These are phyloP conservation scores for Cicer arietinum DNA, from an alignment of 306 rosid genomes.

Conservation along the genomic window DNA sequence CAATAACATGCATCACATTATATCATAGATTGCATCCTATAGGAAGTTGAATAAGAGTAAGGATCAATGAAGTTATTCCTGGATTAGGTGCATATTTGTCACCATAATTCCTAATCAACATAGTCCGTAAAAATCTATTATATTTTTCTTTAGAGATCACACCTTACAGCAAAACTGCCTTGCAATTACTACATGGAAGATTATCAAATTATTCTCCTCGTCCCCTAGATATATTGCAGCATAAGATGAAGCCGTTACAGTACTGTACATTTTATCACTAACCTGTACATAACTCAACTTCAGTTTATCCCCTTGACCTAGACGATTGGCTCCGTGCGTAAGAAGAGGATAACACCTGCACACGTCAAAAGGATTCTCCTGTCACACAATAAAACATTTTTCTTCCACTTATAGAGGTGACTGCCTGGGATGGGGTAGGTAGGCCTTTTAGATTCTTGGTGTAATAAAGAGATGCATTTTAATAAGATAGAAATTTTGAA, in stretches of 20 bases:
- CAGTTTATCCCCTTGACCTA: slow-evolving; percentile 57
- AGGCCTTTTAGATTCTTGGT: slow-evolving; percentile 25
- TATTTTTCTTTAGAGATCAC: slow-evolving; percentile 24
- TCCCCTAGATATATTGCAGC: not conserved
- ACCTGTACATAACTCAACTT: slow-evolving; percentile 10
- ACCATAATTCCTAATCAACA: not conserved
- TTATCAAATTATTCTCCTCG: not conserved
- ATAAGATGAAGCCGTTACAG: slow-evolving; percentile 23
- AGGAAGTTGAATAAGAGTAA: no score
- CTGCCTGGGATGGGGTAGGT: slow-evolving; percentile 6
- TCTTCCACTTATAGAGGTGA: not conserved
- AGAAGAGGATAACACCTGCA: slow-evolving; percentile 86
- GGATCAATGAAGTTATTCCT: not conserved
- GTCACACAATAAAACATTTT: slow-evolving; percentile 16
- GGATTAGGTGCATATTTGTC: slow-evolving; percentile 2
- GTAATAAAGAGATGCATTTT: slow-evolving; percentile 8
- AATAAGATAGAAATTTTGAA: not conserved
- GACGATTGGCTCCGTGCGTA: slow-evolving; percentile 49
- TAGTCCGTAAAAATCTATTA: not conserved
- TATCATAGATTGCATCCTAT: no score
- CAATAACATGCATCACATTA: no score
- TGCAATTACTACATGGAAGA: not conserved
- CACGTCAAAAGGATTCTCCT: slow-evolving; percentile 27
- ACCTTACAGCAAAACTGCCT: slow-evolving; percentile 1
- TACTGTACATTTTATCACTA: not conserved